A percentile compares a stretch with the other conserved stretches of the same genome.
These are phyloP conservation scores for Earliella scabrosa DNA, from an alignment of 1,284 basidiomycete species.

Conservation along the genomic window DNA sequence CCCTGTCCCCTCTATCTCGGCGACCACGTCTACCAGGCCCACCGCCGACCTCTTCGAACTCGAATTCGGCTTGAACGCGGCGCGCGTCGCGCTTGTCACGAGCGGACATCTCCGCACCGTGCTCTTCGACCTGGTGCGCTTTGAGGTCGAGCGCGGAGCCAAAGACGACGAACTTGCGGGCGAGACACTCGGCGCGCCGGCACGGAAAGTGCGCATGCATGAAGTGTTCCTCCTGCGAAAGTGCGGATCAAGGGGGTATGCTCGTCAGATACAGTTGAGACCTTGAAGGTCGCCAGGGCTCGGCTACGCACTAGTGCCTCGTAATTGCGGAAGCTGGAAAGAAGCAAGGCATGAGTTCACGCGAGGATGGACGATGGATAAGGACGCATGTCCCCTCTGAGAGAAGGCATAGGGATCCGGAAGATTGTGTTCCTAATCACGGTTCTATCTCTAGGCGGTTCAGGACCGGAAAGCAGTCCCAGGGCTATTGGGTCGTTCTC, in stretches of 20 bases:
- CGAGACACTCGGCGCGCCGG: slow-evolving; percentile 73
- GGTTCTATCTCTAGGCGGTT: too few relatives aligned
- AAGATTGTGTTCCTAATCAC: too few relatives aligned
- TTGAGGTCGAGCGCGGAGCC: slow-evolving; percentile 87
- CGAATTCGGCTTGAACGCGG: slow-evolving; percentile 82
- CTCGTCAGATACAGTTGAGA: neutral
- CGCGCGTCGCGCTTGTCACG: slow-evolving; percentile 81
- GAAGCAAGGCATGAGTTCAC: neutral
- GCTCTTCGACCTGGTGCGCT: slow-evolving; percentile 89
- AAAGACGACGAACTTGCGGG: slow-evolving; percentile 95
- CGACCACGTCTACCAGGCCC: slow-evolving; percentile 41
- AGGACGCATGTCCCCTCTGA: too few relatives aligned
- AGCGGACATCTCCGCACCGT: slow-evolving; percentile 81
- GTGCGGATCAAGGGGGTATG: neutral
- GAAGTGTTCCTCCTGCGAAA: slow-evolving; percentile 72
- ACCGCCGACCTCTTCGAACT: slow-evolving; percentile 63
- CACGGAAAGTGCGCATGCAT: slow-evolving; percentile 79
- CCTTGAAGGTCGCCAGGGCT: neutral
- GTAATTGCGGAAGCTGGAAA: slow-evolving; percentile 78
- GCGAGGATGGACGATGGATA: too few relatives aligned
- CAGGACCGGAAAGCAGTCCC: too few relatives aligned
- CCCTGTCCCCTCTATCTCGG: slow-evolving; percentile 43
- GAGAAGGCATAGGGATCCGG: too few relatives aligned
- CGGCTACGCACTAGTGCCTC: slow-evolving; percentile 61
- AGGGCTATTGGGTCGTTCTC: too few relatives aligned